Base-by-base conservation (phyloP, 106 monocot species). In the Apostasia ramifera region DNA sequence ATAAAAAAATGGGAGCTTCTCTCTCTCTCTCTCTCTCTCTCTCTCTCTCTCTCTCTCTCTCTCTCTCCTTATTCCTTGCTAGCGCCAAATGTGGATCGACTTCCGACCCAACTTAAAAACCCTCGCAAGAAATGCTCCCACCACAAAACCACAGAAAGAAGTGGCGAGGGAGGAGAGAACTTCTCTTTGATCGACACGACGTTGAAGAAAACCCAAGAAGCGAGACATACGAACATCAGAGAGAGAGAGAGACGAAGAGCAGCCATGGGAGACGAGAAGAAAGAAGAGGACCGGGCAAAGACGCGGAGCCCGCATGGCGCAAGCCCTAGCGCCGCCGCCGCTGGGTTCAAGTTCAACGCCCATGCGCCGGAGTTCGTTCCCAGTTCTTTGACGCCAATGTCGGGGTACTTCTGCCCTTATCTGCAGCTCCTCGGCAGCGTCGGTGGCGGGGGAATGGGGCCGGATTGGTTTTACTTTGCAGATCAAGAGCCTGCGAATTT, bases 361-460 rank as follows among this genome's bases (percentile, higher is more conserved):
- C 41, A 74, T 26, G 74, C 74, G 2, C 58, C 67, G 2, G 67
- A 59, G 56, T 74, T 66, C 53, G 38, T 74, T 40, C 67, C 74
- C 26, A 58, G 8, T 13, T 67, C 67, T 37, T 1, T 38, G 47
- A 44, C 4, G 63, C 62, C 86, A 3, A 3, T 59, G 5, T 48
- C 81, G 2, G 81, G 83, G 8, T 79, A 72, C 57, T 82, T 74
- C 77, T 85, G 77, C 47, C 82, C 82, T 3, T 85, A 77, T 62
- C 61, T 80, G 48, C 81, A 69, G 2, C 80, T 74, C 48, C 7
- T 74, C 2, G 78, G 69, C 4, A 59, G 47, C 53, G 50, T 66
- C 43, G 73, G 44, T 40, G 70, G 63, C 15, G 75, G 5, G 15
- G 68, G 61, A 43, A 11, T 70, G 50, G 66, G 61, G 61, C 40